Conservation (phyloP, 1,284 basidiomycete species). For the Somion occarium region DNA sequence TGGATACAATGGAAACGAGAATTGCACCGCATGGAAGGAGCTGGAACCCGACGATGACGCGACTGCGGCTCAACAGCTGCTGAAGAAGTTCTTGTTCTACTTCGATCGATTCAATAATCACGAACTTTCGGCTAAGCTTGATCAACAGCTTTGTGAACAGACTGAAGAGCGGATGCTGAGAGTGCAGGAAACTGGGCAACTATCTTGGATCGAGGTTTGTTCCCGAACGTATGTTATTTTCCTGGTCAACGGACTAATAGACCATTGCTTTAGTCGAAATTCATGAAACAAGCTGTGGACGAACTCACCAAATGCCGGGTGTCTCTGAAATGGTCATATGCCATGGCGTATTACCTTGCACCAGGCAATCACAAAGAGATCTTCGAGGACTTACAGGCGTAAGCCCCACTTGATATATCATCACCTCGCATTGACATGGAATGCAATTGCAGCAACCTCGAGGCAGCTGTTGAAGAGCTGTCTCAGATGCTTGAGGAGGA, state of each 20-base stretch:
- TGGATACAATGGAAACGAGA: slow-evolving; percentile 49
- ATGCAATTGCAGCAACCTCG: slow-evolving; percentile 44
- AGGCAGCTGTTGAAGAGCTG: slow-evolving; percentile 61
- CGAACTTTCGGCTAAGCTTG: slow-evolving; percentile 60
- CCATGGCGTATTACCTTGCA: slow-evolving; percentile 64
- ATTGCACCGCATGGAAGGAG: slow-evolving; percentile 65
- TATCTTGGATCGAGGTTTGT: slow-evolving; percentile 67
- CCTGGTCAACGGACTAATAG: not conserved
- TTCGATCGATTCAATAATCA: slow-evolving; percentile 68
- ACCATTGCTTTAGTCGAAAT: slow-evolving; percentile 35
- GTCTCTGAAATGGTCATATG: slow-evolving; percentile 70
- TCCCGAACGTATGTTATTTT: not conserved
- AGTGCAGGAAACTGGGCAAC: slow-evolving; percentile 51
- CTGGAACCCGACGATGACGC: slow-evolving; percentile 45
- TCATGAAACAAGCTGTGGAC: slow-evolving; percentile 61
- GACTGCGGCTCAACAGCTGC: slow-evolving; percentile 46
- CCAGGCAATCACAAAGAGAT: slow-evolving; percentile 62
- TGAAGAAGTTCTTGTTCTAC: slow-evolving; percentile 68
- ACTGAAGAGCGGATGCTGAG: slow-evolving; percentile 70
- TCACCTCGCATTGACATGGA: not conserved
- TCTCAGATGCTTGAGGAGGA: slow-evolving; percentile 58
- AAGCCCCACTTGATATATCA: slow-evolving; percentile 8
- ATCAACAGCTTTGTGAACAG: slow-evolving; percentile 51
- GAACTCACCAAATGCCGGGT: slow-evolving; percentile 49
- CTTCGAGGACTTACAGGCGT: slow-evolving; percentile 64